Evolutionary conservation across 164 flowering plant genomes (phyloP).

Genomic region (Macadamia integrifolia): DNA sequence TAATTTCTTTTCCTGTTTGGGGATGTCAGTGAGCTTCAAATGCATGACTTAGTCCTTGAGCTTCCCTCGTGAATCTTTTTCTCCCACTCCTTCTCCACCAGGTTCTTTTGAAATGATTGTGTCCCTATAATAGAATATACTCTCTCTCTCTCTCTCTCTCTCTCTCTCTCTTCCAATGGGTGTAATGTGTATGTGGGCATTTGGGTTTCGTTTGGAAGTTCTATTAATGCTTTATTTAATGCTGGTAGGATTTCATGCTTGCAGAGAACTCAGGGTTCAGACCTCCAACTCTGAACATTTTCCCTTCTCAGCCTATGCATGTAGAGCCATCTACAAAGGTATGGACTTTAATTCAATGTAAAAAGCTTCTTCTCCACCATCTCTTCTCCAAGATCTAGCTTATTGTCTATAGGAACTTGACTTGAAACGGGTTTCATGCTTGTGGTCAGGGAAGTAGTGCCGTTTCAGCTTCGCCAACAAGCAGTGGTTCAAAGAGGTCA

Average conservation of each 20-base stretch:
- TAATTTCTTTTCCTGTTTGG: slow-evolving; percentile 20
- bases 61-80: slow-evolving; percentile 2
- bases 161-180: neutral
- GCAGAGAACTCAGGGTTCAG: slow-evolving; percentile 72
- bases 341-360: neutral
- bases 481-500: slow-evolving; percentile 55
- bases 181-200: neutral
- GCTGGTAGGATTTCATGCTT: slow-evolving; percentile 12
- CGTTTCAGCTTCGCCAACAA: slow-evolving; percentile 42
- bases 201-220: too few relatives aligned
- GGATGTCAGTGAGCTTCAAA: slow-evolving; percentile 19
- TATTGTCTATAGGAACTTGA: neutral
- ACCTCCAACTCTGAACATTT: slow-evolving; percentile 93
- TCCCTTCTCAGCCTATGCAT: slow-evolving; percentile 99
- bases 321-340: slow-evolving; percentile 69
- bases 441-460: slow-evolving; percentile 43
- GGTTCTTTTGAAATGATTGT: slow-evolving; percentile 12
- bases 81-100: slow-evolving; percentile 9
- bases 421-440: neutral
- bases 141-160: slow-evolving; percentile 1
- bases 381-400: neutral
- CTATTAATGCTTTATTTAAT: slow-evolving; percentile 1
- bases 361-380: neutral
- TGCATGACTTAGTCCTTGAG: slow-evolving; percentile 30
- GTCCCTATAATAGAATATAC: slow-evolving; percentile 4